Evolutionary conservation across 768 basidiomycete species (phyloP), one percentile per base, ranked within the genome.

Genomic region (Ramaria sp.): DNA sequence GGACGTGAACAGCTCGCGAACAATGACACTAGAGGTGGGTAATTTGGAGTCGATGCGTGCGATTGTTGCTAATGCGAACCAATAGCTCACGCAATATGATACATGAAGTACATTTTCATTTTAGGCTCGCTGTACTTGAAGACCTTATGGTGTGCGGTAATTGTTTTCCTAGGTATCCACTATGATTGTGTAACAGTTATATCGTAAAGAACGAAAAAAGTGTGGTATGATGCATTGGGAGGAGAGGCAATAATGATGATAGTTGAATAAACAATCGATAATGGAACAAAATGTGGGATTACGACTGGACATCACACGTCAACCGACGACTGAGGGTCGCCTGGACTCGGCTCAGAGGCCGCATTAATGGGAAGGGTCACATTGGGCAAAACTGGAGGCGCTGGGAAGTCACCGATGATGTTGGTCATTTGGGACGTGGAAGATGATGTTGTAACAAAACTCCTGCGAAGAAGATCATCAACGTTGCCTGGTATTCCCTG

Each of bases 1-100:
- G 63, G 90, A 90, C 10, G 78, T 90, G 56, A 95, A 95, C 62
- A 93, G 90, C 62, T 96, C 94, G 3, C 76, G 85, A 52, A 90
- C 90, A 22, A 69, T 99, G 59, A 97, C 93, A 1, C 76, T 98
- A 48, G 93, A 98, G 70, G 85, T 97, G 62, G 76, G 73, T 62
- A 3, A 13, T 22, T 13, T 27, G n/a, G 8, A 50, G 7, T 6
- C 41, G 20, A 27, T 10, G 24, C 56, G 30, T 44, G 20, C 44
- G 20, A 9, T 18, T 56, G 15, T 22, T 20, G 22, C 34, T 30
- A 25, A 32, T 52, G 38, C 44, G 20, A 52, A 22, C 27, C 37
- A 16, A 48, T 25, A 81, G 80, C 71, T 82, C 54, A 82, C 78
- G 7, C 78, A 81, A 71, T 82, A 81, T 57, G 81, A 78, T 61